A percentile compares a stretch with the other conserved stretches of the same genome.
Evolutionary conservation across 2,329 filamentous ascomycete genomes (phyloP).

Genomic region (Colletotrichum viniferum): DNA sequence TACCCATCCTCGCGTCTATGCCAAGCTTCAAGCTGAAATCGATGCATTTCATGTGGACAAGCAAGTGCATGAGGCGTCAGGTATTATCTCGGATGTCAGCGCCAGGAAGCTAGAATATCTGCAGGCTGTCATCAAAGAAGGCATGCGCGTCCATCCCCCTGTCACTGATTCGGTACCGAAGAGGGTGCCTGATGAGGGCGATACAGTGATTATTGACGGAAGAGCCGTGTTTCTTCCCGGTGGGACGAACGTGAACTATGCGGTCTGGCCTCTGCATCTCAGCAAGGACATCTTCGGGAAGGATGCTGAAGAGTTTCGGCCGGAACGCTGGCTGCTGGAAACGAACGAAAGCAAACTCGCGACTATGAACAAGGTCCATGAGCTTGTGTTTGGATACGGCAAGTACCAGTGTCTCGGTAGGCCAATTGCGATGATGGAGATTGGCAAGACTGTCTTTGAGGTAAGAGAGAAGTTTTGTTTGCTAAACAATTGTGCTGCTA

Average conservation of each 20-base stretch:
- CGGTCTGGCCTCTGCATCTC: conserved; percentile 48
- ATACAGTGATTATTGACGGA: conserved; percentile 27
- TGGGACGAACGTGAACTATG: conserved; percentile 22
- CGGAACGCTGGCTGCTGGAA: conserved; percentile 62
- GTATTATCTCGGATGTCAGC: conserved; percentile 44
- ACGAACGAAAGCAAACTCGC: conserved; percentile 32
- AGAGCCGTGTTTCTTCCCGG: conserved; percentile 31
- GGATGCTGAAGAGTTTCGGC: conserved; percentile 59
- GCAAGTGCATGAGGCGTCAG: conserved; percentile 4
- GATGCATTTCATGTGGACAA: conserved; percentile 30
- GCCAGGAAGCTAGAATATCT: conserved; percentile 56
- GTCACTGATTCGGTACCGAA: conserved; percentile 38
- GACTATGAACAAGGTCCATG: conserved; percentile 40
- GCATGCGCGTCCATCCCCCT: conserved; percentile 60
- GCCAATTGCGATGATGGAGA: conserved; percentile 51
- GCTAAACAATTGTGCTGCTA: background rate
- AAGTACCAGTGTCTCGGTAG: conserved; percentile 50
- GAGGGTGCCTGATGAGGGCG: conserved; percentile 36
- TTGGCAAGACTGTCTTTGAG: conserved; percentile 53
- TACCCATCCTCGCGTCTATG: conserved; percentile 50
- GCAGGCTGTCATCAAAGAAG: conserved; percentile 62
- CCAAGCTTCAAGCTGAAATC: conserved; percentile 53
- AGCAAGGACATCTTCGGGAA: conserved; percentile 59
- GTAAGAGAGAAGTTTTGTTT: conserved; percentile 32
- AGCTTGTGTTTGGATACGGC: conserved; percentile 50